Evolutionary conservation across 805 yeast genomes (phyloP), one percentile per base, ranked within the genome.

Genomic region (Starmerella bacillaris): DNA sequence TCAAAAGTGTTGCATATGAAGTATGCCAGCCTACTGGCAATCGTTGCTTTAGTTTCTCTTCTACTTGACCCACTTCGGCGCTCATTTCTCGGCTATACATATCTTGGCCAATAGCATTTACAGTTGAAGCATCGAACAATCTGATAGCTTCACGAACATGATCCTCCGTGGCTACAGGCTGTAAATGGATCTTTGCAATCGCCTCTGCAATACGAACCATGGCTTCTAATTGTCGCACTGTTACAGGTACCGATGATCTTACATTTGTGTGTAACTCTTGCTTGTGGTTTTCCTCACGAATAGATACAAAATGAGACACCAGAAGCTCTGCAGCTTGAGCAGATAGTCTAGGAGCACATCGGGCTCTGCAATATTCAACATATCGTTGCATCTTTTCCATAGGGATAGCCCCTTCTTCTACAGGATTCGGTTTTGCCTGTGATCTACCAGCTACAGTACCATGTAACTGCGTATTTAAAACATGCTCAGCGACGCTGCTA

Each of bases 21-120:
- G 96, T 83, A 24, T 92, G 78, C 84, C 94, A 89, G 16, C 98
- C 98, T 43, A 89, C 75, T 12, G 96, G 95, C 44, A 89, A 65
- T 55, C 96, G 72, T 57, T 89, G 73, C 55, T 82, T 73, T 46
- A 89, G 66, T 54, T 82, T 93, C 33, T 68, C 72, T 51, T 84
- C 94, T 36, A 89, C 79, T 48, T 65, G 67, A 44, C 70, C 67
- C 31, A 86, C 82, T 50, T 84, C 89, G 26, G 68, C 67, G 31
- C 72, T 67, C 12, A 45, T 45, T 16, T 44, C 44, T 29, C 48
- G 46, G 28, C 46, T 40, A 24, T 38, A 40, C 39, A 74, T 60
- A 38, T 73, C 73, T 51, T 72, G 75, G 31, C 67, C 70, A 8
- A 80, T 86, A 1, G 98, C 98, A 52, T 84, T 84, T 92, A 89